Evolutionary conservation across 768 basidiomycete genomes (phyloP), one percentile per base, ranked within the genome.

Genomic region (Hypsizygus marmoreus): DNA sequence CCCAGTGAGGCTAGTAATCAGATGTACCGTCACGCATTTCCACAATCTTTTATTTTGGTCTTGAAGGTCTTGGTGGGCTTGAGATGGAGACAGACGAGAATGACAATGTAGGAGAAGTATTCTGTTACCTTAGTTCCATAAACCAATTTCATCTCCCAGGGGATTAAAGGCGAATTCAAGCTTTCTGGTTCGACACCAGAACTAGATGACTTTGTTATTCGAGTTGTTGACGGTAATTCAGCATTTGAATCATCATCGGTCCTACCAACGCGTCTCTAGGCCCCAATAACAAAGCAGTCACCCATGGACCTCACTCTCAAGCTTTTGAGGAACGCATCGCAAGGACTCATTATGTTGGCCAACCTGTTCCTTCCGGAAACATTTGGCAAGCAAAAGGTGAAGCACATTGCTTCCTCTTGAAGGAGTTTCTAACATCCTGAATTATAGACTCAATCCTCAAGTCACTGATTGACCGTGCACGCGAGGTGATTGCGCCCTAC

Each of bases 331-430:
- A 82, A 12, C 76, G 79, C 19, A 68, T 86, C 25, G 89, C 84
- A 23, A 88, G 80, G 65, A 86, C 89, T 0, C 82, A 86, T 42
- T 87, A 78, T 55, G 47, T 82, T 0, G 91, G 91, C 2, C 73
- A 79, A 20, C 76, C 78, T 13, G 69, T 86, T 10, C 70, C 77
- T 6, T 61, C 77, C 4, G 88, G 84, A 11, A 72, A 77, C 16
- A 69, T 91, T n/a, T 95, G 93, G 93, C 74, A 83, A 68, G 91
- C 90, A 2, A 89, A 86, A 74, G 87, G 92, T 87, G 50, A 16
- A 59, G 43, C 20, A 43, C 35, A 14, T 17, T 40, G 31, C 28
- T 14, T 36, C 22, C 14, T 31, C 8, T 19, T 4, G 10, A 16
- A 32, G 10, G 34, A 19, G 16, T n/a, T 14, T 34, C 20, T 12